These are phyloP conservation scores for Stephanocyclus meneghinianus DNA, from an alignment of 352 stramenopile species.

Conservation along the genomic window DNA sequence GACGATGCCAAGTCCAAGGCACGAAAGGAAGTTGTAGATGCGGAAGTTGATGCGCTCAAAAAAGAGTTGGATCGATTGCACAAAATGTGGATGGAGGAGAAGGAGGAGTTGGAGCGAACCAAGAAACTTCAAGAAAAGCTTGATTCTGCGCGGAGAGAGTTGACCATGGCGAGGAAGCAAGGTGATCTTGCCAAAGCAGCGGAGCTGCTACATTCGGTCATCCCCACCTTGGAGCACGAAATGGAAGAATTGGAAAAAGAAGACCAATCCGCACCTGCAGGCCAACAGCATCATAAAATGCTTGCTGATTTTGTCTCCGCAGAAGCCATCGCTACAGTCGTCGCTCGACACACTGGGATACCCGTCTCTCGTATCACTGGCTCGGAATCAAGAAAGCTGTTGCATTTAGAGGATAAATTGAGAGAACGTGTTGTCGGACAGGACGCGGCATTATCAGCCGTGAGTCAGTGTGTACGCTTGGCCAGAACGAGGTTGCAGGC, in stretches of 20 bases:
- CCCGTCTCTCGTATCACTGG: slow-evolving; percentile 88
- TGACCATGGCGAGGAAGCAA: slow-evolving; percentile 90
- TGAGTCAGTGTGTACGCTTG: slow-evolving; percentile 90
- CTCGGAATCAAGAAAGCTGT: slow-evolving; percentile 89
- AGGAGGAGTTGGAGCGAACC: slow-evolving; percentile 84
- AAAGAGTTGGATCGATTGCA: slow-evolving; percentile 87
- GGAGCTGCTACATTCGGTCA: slow-evolving; percentile 93
- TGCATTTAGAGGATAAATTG: slow-evolving; percentile 89
- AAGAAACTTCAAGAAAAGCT: slow-evolving; percentile 90
- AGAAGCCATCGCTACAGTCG: slow-evolving; percentile 78
- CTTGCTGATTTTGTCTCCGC: slow-evolving; percentile 79
- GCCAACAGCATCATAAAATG: slow-evolving; percentile 51
- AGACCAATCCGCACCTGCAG: slow-evolving; percentile 24
- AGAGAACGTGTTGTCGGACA: slow-evolving; percentile 87
- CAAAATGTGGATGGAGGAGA: slow-evolving; percentile 89
- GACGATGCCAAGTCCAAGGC: slow-evolving; percentile 90
- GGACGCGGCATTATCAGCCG: slow-evolving; percentile 88
- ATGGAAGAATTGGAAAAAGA: slow-evolving; percentile 79
- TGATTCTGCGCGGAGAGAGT: slow-evolving; percentile 88
- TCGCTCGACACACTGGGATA: slow-evolving; percentile 89
- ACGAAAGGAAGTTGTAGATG: slow-evolving; percentile 82
- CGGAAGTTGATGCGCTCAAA: slow-evolving; percentile 87
- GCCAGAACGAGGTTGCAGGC: slow-evolving; percentile 87
- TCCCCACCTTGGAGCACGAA: slow-evolving; percentile 89
- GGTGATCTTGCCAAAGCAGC: slow-evolving; percentile 93